Conservation (phyloP, 1,284 basidiomycete species). For the Singerocomus rubriflavus region DNA sequence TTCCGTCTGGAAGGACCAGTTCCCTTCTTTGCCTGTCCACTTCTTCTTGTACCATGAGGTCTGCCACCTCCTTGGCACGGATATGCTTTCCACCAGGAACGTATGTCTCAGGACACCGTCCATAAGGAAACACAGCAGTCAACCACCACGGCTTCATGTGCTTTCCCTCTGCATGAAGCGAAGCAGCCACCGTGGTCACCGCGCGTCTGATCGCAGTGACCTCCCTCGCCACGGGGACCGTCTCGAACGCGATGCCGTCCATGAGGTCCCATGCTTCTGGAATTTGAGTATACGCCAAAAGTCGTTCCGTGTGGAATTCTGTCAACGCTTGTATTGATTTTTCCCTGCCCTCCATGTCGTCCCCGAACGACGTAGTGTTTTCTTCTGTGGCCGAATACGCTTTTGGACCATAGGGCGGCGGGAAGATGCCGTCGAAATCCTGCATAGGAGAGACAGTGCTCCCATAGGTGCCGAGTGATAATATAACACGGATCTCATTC, state of each 20-base stretch:
- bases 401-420: constrained; percentile 69
- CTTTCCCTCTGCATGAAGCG: constrained; percentile 9
- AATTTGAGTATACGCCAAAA: constrained; percentile 52
- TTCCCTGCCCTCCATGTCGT: constrained; percentile 26
- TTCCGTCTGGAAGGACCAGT: constrained; percentile 41
- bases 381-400: constrained; percentile 31
- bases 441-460: constrained; percentile 65
- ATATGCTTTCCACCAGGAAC: constrained; percentile 28
- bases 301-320: constrained; percentile 66
- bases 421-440: constrained; percentile 74
- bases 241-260: constrained; percentile 77
- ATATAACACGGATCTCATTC: constrained; percentile 45
- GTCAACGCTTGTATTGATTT: constrained; percentile 53
- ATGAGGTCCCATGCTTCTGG: constrained; percentile 53
- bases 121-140: constrained; percentile 64
- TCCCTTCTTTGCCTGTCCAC: constrained; percentile 17
- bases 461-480: constrained; percentile 76
- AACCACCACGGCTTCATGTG: constrained; percentile 78
- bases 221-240: constrained; percentile 68
- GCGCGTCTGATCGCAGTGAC: constrained; percentile 64
- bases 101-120: constrained; percentile 44
- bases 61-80: constrained; percentile 38
- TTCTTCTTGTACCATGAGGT: constrained; percentile 28
- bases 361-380: constrained; percentile 46
- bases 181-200: constrained; percentile 10